Evolutionary conservation across 2,329 filamentous ascomycete species (phyloP), one percentile per base, ranked within the genome.

Genomic region (Fusarium incarnatum): DNA sequence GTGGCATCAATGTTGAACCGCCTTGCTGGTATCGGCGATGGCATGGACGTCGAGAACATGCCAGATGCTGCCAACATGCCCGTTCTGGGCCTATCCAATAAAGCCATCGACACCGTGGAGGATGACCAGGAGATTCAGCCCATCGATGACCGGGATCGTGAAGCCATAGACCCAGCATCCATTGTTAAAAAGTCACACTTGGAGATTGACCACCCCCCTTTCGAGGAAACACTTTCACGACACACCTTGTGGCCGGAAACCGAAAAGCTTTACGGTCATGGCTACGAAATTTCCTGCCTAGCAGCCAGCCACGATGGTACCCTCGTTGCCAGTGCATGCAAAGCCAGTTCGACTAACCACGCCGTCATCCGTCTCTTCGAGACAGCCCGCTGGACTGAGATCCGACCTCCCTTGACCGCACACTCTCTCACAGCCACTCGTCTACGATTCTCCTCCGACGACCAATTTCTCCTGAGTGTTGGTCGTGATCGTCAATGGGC

Each of bases 261-360:
- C 9, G 96, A 99, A 80, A 99, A 99, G 82, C 87, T 99, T 2
- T 99, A 99, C 81, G 96, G 96, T 3, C 96, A 99, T 81, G 96
- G 96, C 30, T 98, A 98, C 81, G 96, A 99, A 80, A 95, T 99
- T 52, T 97, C 94, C 3, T 92, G 93, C 40, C 88, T 97, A 18
- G 92, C 94, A 13, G 87, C 91, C 10, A 94, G 89, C 75, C 88
- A 92, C 76, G 90, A 94, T 73, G 91, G 92, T 15, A 83, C 81
- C 6, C 80, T 98, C 23, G 86, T 99, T 16, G 96, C 96, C 32
- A 98, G 94, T 56, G 94, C 96, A 3, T 99, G 96, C 83, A 93
- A 92, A 76, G 96, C 96, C 20, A 97, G 91, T 77, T 97, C 94
- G 2, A 85, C 95, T 60, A 96, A 98, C 79, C 96, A 99, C 78